phyloP scores from a whole-genome alignment of 495 filamentous ascomycete genomes.

The Aspergillus panamensis region DNA sequence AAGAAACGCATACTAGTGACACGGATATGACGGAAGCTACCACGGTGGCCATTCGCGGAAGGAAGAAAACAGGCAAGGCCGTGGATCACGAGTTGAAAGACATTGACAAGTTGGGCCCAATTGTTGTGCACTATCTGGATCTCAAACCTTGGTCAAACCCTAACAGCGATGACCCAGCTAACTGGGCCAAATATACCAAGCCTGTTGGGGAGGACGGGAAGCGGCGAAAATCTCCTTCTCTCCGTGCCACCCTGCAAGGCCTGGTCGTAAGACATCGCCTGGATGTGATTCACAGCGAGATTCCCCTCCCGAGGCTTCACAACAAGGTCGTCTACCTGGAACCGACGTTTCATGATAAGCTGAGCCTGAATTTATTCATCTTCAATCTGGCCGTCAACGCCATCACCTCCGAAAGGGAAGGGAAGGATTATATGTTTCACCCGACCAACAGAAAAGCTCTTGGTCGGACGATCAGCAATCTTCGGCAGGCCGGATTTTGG shows the following conservation, averaged over 20 bases:
- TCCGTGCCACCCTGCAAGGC: slow-evolving; percentile 67
- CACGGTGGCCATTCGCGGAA: slow-evolving; percentile 30
- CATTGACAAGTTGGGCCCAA: slow-evolving; percentile 67
- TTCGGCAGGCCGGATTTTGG: slow-evolving; percentile 86
- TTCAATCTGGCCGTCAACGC: slow-evolving; percentile 79
- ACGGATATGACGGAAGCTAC: slow-evolving; percentile 33
- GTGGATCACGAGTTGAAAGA: slow-evolving; percentile 62
- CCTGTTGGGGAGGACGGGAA: slow-evolving; percentile 53
- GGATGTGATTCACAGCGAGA: slow-evolving; percentile 62
- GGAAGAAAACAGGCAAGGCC: slow-evolving; percentile 37
- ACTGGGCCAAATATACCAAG: slow-evolving; percentile 75
- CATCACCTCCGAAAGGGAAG: slow-evolving; percentile 80
- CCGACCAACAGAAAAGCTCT: slow-evolving; percentile 62
- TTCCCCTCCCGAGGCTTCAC: slow-evolving; percentile 62
- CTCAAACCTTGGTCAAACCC: slow-evolving; percentile 72
- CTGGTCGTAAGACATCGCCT: slow-evolving; percentile 78
- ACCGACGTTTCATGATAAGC: slow-evolving; percentile 76
- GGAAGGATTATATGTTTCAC: slow-evolving; percentile 87
- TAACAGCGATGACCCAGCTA: slow-evolving; percentile 45
- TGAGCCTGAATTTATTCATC: slow-evolving; percentile 81
- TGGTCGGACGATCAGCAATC: slow-evolving; percentile 65
- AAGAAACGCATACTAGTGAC: slow-evolving; percentile 41
- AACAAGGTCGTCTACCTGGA: slow-evolving; percentile 72
- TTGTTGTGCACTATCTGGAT: slow-evolving; percentile 67
- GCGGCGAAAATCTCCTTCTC: slow-evolving; percentile 55